Conservation (phyloP, 2,329 filamentous ascomycete species). For the Fusarium falciforme region DNA sequence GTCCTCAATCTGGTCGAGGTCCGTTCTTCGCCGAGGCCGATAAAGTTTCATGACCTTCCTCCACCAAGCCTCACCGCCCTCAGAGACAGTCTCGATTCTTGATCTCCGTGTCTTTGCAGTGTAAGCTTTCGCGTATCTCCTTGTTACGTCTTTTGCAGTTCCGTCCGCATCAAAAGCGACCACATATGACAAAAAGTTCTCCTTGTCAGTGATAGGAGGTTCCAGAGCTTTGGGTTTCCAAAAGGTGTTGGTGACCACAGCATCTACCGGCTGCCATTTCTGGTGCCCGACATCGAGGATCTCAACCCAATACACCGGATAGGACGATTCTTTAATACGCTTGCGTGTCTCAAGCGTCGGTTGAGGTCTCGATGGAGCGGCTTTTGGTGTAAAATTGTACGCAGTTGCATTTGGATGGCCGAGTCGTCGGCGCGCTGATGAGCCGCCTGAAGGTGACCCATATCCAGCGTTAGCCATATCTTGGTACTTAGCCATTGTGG, state of each 20-base stretch:
- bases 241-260: conserved; percentile 81
- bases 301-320: conserved; percentile 95
- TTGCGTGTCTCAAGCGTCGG: conserved; percentile 50
- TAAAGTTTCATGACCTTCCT: conserved; percentile 62
- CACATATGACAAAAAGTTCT: conserved; percentile 85
- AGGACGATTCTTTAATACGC: conserved; percentile 74
- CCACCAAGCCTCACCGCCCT: conserved; percentile 66
- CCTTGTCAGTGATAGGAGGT: conserved; percentile 80
- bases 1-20: conserved; percentile 87
- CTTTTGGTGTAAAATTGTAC: conserved; percentile 60
- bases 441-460: conserved; percentile 44
- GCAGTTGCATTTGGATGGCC: conserved; percentile 67
- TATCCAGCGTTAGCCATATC: conserved; percentile 43
- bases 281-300: conserved; percentile 86
- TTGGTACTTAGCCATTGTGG: conserved; percentile 56
- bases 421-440: conserved; percentile 60
- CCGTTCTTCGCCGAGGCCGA: conserved; percentile 55
- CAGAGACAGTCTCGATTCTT: conserved; percentile 75
- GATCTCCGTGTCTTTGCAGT: conserved; percentile 88
- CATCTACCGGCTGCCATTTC: conserved; percentile 92
- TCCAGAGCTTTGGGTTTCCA: conserved; percentile 83
- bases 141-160: conserved; percentile 84
- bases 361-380: conserved; percentile 50
- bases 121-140: conserved; percentile 87
- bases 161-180: conserved; percentile 87